Evolutionary conservation across 192 early-diverging fungal genomes (phyloP), one percentile per base, ranked within the genome.

Genomic region (Coemansia javaensis): DNA sequence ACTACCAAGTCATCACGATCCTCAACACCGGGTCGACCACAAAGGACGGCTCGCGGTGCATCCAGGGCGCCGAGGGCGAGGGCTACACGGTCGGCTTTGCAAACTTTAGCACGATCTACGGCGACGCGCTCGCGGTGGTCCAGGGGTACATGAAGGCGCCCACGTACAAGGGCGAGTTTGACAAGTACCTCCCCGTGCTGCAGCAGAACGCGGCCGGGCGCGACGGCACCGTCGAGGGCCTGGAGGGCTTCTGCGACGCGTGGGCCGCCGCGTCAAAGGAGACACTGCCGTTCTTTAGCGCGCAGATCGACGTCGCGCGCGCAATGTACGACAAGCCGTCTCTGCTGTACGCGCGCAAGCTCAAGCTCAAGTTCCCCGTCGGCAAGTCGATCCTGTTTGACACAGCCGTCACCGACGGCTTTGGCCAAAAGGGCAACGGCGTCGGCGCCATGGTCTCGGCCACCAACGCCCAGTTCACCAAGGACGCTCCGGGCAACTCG

Each of bases 201-300:
- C 40, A 42, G 3, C 35, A 12, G 1, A 35, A 52, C 24, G 31
- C 23, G 2, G 10, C 35, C n/a, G 22, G 6, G 0, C 17, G 10
- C 3, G 24, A 24, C 22, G 20, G 34, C 3, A 43, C 50, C 5
- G 35, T 32, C n/a, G 21, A 42, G 7, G 32, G 40, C 30, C 40
- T 52, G 17, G 34, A 37, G 15, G 32, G 23, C 2, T 43, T 35
- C 22, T 52, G 50, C 14, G 11, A 40, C 24, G 50, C 40, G 5
- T 52, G 50, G 50, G 11, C 23, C 2, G 35, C 33, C 10, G 40
- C 40, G 1, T 2, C 22, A 21, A 15, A 23, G 10, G 23, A 40
- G 14, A 11, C 1, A 0, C 3, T 8, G 3, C 14, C 7, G 7
- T 52, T 52, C 35, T 27, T 12, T 0, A 6, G 16, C 1, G 11